Conservation (phyloP, 2,329 filamentous ascomycete species). For the Neoscytalidium dimidiatum region DNA sequence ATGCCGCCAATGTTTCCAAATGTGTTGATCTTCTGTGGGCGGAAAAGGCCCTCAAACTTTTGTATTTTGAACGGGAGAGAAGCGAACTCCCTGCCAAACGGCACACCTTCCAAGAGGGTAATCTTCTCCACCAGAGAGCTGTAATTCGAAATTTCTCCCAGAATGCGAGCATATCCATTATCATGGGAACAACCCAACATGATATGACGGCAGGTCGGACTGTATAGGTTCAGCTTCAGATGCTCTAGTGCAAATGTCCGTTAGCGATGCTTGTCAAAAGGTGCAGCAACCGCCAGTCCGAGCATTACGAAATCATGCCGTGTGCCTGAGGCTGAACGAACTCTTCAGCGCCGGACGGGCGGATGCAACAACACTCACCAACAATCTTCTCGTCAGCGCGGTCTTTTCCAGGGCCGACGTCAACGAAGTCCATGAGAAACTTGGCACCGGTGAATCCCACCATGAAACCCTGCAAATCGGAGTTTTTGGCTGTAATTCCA, state of each 20-base stretch:
- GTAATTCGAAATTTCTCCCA: slow-evolving; percentile 53
- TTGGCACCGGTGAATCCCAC: slow-evolving; percentile 57
- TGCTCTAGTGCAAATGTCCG: slow-evolving; percentile 42
- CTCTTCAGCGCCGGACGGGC: neutral
- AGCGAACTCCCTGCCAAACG: slow-evolving; percentile 57
- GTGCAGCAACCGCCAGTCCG: neutral
- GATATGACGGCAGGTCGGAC: slow-evolving; percentile 63
- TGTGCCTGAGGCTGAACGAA: too few relatives aligned
- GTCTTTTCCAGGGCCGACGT: slow-evolving; percentile 50
- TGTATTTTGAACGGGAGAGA: slow-evolving; percentile 52
- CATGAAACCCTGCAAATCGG: slow-evolving; percentile 53
- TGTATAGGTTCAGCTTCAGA: slow-evolving; percentile 57
- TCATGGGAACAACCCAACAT: slow-evolving; percentile 62
- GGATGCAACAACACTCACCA: slow-evolving; percentile 48
- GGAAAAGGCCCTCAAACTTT: slow-evolving; percentile 56
- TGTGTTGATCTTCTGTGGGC: slow-evolving; percentile 51
- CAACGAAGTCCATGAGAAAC: slow-evolving; percentile 48
- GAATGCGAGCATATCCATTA: slow-evolving; percentile 54
- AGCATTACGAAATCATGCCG: too few relatives aligned
- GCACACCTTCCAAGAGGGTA: slow-evolving; percentile 58
- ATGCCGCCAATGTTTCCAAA: slow-evolving; percentile 1
- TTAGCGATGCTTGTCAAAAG: slow-evolving; percentile 20
- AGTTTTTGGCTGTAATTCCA: slow-evolving; percentile 46
- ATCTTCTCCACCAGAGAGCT: slow-evolving; percentile 49
- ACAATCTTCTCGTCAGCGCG: slow-evolving; percentile 50